Base-by-base conservation (phyloP, 2,329 filamentous ascomycete species). In the Diaporthe sp. region DNA sequence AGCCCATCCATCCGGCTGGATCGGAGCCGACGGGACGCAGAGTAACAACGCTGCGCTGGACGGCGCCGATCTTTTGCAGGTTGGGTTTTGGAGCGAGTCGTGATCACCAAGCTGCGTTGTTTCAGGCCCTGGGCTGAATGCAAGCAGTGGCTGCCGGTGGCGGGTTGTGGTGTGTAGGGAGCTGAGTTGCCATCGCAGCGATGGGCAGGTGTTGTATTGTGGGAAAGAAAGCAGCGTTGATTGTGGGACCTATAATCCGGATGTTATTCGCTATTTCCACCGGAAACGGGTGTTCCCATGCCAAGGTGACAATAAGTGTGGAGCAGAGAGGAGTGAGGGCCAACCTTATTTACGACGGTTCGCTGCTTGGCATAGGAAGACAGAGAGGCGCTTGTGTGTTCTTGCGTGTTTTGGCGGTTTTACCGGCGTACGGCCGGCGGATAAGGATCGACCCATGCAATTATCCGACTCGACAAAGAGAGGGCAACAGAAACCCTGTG, bases 231-330 rank as follows among this genome's bases (percentile, higher is more conserved):
- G 19, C 25, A 13, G 37, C n/a, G n/a, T 4, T 13, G 2, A n/a
- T 22, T 7, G 19, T 27, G 19, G 53, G n/a, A 35, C 42, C 27
- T 47, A 32, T n/a, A 9, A 4, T 32, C 25, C 19, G 61, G 42
- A 12, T 15, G 19, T 12, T 63, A 44, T n/a, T 13, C 25, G 3
- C 6, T 32, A 13, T 35, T 15, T 7, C 22, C 61, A 19, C 30
- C 30, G 42, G 61, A 47, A 35, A 51, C 61, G 61, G 61, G 44
- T 47, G 61, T n/a, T 66, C 42, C 61, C 61, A 66, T 51, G 61
- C 30, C 42, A 66, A 66, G 61, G 61, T 66, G 42, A 25, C 61
- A 51, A 3, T 22, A 17, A 13, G 12, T 50, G 61, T 37, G 61
- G 61, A 25, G 27, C 27, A 2, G 22, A 0, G 27, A 44, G 42